These are phyloP conservation scores for Elaeagnus macrophylla DNA, from an alignment of 306 rosid species.

Conservation along the genomic window DNA sequence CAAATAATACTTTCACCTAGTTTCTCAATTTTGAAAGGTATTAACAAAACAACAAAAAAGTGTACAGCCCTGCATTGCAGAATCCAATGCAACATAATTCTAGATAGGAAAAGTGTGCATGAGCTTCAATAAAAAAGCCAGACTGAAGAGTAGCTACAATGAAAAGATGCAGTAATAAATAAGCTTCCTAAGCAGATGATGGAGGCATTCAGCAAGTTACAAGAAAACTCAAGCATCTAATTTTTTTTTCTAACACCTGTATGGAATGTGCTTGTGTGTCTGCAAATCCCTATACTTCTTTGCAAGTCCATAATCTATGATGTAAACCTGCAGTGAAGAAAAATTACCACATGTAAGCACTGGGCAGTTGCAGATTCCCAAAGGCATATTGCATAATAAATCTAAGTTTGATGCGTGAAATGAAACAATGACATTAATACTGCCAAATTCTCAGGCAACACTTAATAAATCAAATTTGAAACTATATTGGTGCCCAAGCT, in stretches of 20 bases:
- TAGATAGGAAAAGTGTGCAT: too few relatives aligned
- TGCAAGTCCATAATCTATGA: conserved; percentile 96
- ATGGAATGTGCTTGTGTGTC: conserved; percentile 96
- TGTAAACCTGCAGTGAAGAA: conserved; percentile 55
- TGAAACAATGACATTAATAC: background rate
- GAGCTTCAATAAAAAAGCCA: too few relatives aligned
- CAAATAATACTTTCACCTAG: too few relatives aligned
- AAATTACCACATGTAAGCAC: conserved; percentile 15
- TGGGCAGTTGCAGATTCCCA: background rate
- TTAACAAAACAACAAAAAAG: too few relatives aligned
- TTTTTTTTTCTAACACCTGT: conserved; percentile 48
- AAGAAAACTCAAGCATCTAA: conserved; percentile 8
- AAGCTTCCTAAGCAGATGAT: background rate
- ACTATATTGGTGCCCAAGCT: too few relatives aligned
- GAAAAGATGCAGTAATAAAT: background rate
- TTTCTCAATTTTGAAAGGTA: too few relatives aligned
- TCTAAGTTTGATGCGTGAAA: background rate
- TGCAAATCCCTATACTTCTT: conserved; percentile 95
- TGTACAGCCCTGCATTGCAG: too few relatives aligned
- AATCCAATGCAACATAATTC: too few relatives aligned
- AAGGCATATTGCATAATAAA: conserved; percentile 2
- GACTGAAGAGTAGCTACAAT: too few relatives aligned
- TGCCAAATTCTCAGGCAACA: background rate
- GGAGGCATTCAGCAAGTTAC: background rate
- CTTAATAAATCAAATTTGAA: background rate